A percentile compares a stretch with the other conserved stretches of the same genome.
phyloP scores from a whole-genome alignment of 768 basidiomycete species.

The Omphalotus guepiniiformis region DNA sequence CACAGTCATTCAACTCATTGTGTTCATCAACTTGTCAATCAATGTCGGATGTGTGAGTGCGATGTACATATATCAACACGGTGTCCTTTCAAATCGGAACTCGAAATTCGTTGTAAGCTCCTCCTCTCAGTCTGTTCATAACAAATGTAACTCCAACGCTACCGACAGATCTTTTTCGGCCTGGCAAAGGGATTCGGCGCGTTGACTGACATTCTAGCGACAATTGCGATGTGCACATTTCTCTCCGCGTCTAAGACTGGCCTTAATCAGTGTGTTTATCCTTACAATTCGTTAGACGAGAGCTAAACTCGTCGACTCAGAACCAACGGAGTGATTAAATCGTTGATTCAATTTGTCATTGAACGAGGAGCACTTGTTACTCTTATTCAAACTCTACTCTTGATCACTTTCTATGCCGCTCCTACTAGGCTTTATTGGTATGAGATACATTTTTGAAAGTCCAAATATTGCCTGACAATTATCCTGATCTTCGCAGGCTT shows the following conservation, averaged over 20 bases:
- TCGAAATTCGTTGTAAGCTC: conserved; percentile 24
- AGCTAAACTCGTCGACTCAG: conserved; percentile 18
- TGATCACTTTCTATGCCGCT: conserved; percentile 37
- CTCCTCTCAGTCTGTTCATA: no score
- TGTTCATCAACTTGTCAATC: neutral
- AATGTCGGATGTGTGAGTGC: conserved; percentile 27
- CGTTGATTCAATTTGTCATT: conserved; percentile 35
- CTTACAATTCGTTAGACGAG: neutral
- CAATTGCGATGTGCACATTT: conserved; percentile 38
- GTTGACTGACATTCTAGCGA: conserved; percentile 39
- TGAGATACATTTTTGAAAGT: neutral
- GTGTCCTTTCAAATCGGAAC: conserved; percentile 27
- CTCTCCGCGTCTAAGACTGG: conserved; percentile 34
- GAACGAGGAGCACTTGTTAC: conserved; percentile 43
- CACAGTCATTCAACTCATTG: neutral
- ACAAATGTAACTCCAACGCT: neutral
- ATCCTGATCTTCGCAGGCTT: conserved; percentile 28
- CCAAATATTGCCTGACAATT: neutral
- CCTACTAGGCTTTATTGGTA: conserved; percentile 36
- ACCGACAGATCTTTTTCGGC: conserved; percentile 35
- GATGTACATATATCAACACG: conserved; percentile 30
- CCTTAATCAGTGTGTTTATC: conserved; percentile 28
- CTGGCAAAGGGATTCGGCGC: conserved; percentile 42
- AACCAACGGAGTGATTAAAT: conserved; percentile 35
- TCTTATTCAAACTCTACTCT: conserved; percentile 34